Evolutionary conservation across 2,329 filamentous ascomycete genomes (phyloP).

Genomic region (Fusarium incarnatum): DNA sequence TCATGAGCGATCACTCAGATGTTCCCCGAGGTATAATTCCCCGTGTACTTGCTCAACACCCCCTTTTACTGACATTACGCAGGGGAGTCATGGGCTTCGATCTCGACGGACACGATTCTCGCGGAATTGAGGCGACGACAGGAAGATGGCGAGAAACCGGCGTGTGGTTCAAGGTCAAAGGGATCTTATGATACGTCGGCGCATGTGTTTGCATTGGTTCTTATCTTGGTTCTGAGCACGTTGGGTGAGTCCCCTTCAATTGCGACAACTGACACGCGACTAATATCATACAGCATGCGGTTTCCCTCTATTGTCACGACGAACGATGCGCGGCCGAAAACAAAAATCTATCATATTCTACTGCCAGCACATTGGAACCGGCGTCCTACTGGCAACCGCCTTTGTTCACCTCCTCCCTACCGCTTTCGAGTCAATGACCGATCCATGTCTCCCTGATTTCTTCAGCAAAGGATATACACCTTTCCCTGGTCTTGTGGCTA

Average conservation of each 20-base stretch:
- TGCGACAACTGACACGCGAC: not conserved
- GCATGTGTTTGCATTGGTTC: conserved; percentile 74
- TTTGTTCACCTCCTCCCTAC: conserved; percentile 82
- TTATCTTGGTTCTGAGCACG: conserved; percentile 73
- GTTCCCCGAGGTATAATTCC: conserved; percentile 37
- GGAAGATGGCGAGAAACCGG: conserved; percentile 56
- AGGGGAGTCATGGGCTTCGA: conserved; percentile 58
- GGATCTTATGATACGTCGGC: conserved; percentile 73
- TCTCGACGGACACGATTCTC: conserved; percentile 64
- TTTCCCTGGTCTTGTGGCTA: conserved; percentile 83
- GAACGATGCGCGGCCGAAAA: conserved; percentile 66
- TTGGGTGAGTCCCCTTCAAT: conserved; percentile 56
- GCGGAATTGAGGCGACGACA: conserved; percentile 65
- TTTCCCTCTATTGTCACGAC: conserved; percentile 73
- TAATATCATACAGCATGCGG: conserved; percentile 64
- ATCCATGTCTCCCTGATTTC: conserved; percentile 79
- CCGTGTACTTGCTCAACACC: not conserved
- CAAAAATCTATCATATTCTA: conserved; percentile 72
- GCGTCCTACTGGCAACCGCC: conserved; percentile 86
- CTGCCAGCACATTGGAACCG: conserved; percentile 82
- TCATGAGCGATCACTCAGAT: conserved; percentile 37
- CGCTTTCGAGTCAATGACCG: conserved; percentile 73
- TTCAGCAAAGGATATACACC: conserved; percentile 84
- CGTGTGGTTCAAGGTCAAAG: conserved; percentile 64
- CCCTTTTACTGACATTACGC: conserved; percentile 39